phyloP scores from a whole-genome alignment of 2,329 filamentous ascomycete genomes.

The Pyrenochaeta sp. region DNA sequence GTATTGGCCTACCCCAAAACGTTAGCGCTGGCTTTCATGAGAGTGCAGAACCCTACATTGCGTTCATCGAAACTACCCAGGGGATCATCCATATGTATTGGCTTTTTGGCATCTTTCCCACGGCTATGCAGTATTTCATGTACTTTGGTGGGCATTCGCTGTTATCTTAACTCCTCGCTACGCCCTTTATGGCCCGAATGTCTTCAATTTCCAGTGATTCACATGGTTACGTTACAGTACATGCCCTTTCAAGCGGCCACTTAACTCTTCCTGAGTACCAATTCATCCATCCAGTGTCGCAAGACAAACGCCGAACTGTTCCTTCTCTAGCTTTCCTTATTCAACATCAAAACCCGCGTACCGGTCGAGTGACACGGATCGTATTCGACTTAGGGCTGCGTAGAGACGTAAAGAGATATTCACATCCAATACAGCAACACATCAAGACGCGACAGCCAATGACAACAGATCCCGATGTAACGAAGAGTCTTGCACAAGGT shows the following conservation, averaged over 20 bases:
- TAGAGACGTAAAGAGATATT: conserved; percentile 56
- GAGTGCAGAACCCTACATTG: neutral
- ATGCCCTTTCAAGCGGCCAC: conserved; percentile 49
- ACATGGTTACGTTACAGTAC: conserved; percentile 43
- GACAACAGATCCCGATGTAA: conserved; percentile 51
- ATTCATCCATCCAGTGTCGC: conserved; percentile 57
- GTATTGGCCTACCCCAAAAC: neutral
- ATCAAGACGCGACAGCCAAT: conserved; percentile 57
- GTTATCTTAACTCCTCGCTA: too few relatives aligned
- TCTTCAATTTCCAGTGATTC: too few relatives aligned
- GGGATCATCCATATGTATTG: too few relatives aligned
- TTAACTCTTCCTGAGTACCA: conserved; percentile 60
- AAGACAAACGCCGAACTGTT: conserved; percentile 57
- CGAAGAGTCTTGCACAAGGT: conserved; percentile 48
- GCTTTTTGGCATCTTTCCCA: too few relatives aligned
- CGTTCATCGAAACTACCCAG: neutral
- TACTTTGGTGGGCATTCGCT: too few relatives aligned
- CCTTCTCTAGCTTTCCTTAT: conserved; percentile 65
- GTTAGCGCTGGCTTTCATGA: neutral
- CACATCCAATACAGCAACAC: conserved; percentile 56
- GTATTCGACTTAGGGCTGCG: conserved; percentile 66
- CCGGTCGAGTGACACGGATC: conserved; percentile 49
- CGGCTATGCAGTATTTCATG: too few relatives aligned
- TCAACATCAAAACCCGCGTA: conserved; percentile 54
- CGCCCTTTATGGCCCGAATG: too few relatives aligned